Evolutionary conservation across 306 rosid genomes (phyloP).

Genomic region (Hippophae tibetana): DNA sequence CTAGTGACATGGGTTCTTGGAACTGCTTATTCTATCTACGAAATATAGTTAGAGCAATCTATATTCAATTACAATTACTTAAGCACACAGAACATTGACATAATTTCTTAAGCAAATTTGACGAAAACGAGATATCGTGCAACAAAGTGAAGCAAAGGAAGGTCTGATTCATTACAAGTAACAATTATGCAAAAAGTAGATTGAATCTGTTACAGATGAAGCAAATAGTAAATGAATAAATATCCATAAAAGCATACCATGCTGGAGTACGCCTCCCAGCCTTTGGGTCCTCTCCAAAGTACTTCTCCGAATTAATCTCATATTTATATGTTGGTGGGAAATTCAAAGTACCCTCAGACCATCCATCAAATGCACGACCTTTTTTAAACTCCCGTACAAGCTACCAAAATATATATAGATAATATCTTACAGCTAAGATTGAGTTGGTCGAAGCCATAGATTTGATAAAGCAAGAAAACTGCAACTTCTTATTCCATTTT

Average conservation of each 20-base stretch:
- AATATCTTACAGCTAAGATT: constrained; percentile 14
- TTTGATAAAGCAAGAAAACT: not conserved
- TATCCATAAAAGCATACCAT: constrained; percentile 49
- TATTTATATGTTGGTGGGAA: constrained; percentile 93
- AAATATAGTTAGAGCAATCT: no score
- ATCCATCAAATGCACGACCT: constrained; percentile 78
- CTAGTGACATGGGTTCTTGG: no score
- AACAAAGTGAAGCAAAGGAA: not conserved
- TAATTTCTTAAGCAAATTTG: not conserved
- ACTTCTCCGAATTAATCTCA: constrained; percentile 67
- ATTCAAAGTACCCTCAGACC: constrained; percentile 79
- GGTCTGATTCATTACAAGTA: not conserved
- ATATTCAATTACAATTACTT: no score
- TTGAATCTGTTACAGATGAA: not conserved
- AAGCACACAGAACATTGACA: not conserved
- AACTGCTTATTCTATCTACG: no score
- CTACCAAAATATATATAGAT: constrained; percentile 42
- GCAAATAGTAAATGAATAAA: not conserved
- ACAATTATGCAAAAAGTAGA: not conserved
- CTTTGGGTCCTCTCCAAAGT: constrained; percentile 71
- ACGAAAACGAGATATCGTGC: not conserved
- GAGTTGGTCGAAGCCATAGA: not conserved
- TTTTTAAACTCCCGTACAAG: constrained; percentile 48
- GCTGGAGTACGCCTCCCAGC: constrained; percentile 75
- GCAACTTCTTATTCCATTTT: not conserved